Evolutionary conservation across 169 alveolate genomes (phyloP), one percentile per base, ranked within the genome.

Genomic region (Cyclospora cayetanensis): DNA sequence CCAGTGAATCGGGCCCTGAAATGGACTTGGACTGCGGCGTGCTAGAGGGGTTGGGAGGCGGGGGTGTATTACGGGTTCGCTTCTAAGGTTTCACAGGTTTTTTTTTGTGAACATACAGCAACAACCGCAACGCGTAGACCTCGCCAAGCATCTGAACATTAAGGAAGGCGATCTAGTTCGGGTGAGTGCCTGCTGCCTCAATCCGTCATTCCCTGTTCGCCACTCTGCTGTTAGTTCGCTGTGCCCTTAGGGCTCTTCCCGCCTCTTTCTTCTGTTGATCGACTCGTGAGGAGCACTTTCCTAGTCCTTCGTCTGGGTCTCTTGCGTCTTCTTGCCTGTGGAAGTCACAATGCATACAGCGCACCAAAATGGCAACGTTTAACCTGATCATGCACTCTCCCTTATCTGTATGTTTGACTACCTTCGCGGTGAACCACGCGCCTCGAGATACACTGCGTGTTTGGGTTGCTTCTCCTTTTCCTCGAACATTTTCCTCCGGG

Each of bases 101-200:
- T 11, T 31, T 41, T 11, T 55, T 35, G 37, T 37, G n/a, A 7
- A 4, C n/a, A 9, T 22, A 29, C 63, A 82, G 90, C 90, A 27
- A 9, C 90, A 94, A 37, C 97, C 97, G 42, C 93, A 95, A 42
- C 92, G 93, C 25, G 90, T 96, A 31, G 97, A 96, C 84, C 87
- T 96, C 55, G 95, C 98, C 0, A 85, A 92, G 41, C 95, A 96
- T 92, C 84, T 96, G 89, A 95, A 95, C 92, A 94, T 96, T 77
- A 91, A 94, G 74, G 97, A 94, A 41, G 98, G 98, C 7, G 98
- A 96, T 74, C 93, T 96, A 68, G 99, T 97, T 34, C 76, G 52
- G 91, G 94, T 76, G 25, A 4, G 93, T 12, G 2, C 0, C 2
- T 37, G 31, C 25, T 0, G 35, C 31, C 2, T 4, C 5, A 1